phyloP scores from a whole-genome alignment of 2,329 filamentous ascomycete species.

The Phialocephala subalpina region DNA sequence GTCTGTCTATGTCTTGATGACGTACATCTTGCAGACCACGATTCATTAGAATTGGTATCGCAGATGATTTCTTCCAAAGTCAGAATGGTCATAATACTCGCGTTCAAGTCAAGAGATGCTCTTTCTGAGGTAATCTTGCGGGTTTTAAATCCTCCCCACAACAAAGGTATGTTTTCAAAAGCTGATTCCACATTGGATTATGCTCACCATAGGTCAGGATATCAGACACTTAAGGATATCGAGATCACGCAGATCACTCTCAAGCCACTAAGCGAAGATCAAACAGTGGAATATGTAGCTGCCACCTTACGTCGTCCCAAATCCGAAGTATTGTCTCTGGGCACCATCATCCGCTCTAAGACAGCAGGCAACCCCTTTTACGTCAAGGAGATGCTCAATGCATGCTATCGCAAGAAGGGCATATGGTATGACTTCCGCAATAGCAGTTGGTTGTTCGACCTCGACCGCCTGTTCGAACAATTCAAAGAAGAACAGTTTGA shows the following conservation, averaged over 20 bases:
- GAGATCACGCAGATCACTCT: constrained; percentile 75
- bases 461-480: constrained; percentile 71
- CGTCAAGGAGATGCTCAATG: constrained; percentile 87
- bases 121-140: constrained; percentile 49
- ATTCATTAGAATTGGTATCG: constrained; percentile 83
- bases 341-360: constrained; percentile 76
- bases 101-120: constrained; percentile 63
- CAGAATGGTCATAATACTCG: constrained; percentile 72
- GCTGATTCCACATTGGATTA: not conserved
- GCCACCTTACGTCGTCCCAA: constrained; percentile 77
- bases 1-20: constrained; percentile 92
- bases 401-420: constrained; percentile 84
- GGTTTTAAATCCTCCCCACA: not conserved
- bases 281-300: constrained; percentile 85
- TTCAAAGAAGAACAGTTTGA: constrained; percentile 82
- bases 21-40: constrained; percentile 87
- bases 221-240: constrained; percentile 50
- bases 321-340: constrained; percentile 77
- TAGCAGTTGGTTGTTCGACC: constrained; percentile 81
- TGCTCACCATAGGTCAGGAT: not conserved
- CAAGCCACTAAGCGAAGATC: constrained; percentile 75
- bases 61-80: constrained; percentile 82
- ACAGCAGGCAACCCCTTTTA: constrained; percentile 89
- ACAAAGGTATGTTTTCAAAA: not conserved
- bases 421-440: constrained; percentile 90